These are phyloP conservation scores for Penicillium sp. DNA, from an alignment of 2,329 filamentous ascomycete species.

Conservation along the genomic window DNA sequence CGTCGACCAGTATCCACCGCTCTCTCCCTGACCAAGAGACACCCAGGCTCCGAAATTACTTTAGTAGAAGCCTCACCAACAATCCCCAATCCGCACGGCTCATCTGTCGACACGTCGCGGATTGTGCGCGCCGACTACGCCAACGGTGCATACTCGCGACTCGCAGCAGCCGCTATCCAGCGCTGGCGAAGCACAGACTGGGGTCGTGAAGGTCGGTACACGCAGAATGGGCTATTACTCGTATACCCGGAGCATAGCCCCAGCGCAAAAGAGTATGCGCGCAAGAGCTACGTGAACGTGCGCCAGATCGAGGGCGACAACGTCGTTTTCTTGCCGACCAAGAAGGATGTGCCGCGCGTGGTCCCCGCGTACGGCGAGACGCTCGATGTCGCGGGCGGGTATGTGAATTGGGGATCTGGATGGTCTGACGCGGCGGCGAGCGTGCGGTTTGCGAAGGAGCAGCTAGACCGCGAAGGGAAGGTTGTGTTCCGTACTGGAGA, in stretches of 20 bases:
- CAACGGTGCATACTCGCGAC: constrained; percentile 65
- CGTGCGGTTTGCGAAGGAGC: constrained; percentile 36
- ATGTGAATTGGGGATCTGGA: constrained; percentile 45
- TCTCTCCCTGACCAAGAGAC: constrained; percentile 60
- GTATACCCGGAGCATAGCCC: constrained; percentile 32
- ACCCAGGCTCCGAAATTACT: constrained; percentile 48
- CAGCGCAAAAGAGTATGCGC: constrained; percentile 33
- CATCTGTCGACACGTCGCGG: constrained; percentile 56
- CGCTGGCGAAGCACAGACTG: constrained; percentile 53
- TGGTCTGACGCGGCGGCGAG: constrained; percentile 43
- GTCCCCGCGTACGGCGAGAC: constrained; percentile 34
- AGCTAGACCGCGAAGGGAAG: constrained; percentile 33
- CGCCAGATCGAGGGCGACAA: constrained; percentile 30
- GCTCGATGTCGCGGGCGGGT: constrained; percentile 37
- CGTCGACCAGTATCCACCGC: constrained; percentile 54
- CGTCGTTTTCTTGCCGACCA: constrained; percentile 31
- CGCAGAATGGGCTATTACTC: constrained; percentile 41
- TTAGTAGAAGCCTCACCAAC: constrained; percentile 51
- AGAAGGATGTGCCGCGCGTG: constrained; percentile 31
- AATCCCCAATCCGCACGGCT: constrained; percentile 55
- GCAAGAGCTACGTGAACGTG: constrained; percentile 40
- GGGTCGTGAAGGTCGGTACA: constrained; percentile 42
- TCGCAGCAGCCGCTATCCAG: constrained; percentile 66
- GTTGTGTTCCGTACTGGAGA: constrained; percentile 34
- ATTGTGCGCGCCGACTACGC: constrained; percentile 73